Evolutionary conservation across 192 early-diverging fungal genomes (phyloP).

Genomic region (Coemansia sp.): DNA sequence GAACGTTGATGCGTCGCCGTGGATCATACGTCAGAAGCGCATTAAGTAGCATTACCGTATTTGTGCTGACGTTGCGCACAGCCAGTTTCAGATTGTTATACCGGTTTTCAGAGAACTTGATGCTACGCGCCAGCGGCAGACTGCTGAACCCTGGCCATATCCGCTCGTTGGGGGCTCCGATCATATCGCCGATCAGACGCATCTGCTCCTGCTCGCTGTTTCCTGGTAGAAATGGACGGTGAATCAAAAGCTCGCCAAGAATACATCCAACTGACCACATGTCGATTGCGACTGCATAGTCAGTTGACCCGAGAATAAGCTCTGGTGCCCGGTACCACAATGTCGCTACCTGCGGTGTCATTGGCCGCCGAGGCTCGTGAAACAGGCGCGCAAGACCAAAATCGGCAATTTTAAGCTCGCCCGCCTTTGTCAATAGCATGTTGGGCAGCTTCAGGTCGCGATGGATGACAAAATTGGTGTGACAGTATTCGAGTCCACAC

Average conservation of each 20-base stretch:
- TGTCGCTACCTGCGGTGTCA: constrained; percentile 84
- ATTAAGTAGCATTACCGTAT: constrained; percentile 61
- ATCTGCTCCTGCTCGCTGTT: constrained; percentile 76
- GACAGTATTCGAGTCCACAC: constrained; percentile 66
- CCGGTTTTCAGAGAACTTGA: constrained; percentile 61
- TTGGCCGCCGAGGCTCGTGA: constrained; percentile 58
- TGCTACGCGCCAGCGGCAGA: constrained; percentile 59
- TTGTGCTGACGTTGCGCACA: constrained; percentile 54
- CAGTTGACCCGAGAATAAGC: constrained; percentile 68
- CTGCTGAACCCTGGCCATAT: constrained; percentile 77
- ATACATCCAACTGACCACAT: constrained; percentile 76
- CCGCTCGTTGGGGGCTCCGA: constrained; percentile 70
- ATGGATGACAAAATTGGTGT: constrained; percentile 62
- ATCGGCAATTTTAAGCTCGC: constrained; percentile 79
- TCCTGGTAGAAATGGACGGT: constrained; percentile 78
- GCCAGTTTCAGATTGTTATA: constrained; percentile 59
- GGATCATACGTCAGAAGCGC: constrained; percentile 77
- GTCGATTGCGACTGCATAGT: constrained; percentile 72
- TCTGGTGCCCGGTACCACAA: constrained; percentile 87
- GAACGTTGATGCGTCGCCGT: constrained; percentile 59
- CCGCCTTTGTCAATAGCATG: constrained; percentile 61
- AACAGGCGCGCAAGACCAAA: constrained; percentile 76
- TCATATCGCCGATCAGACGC: constrained; percentile 63
- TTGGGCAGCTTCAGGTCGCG: constrained; percentile 81
- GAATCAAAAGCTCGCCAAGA: constrained; percentile 76